Evolutionary conservation across 257 asterid species (phyloP).

Genomic region (Solanum bulbocastanum): DNA sequence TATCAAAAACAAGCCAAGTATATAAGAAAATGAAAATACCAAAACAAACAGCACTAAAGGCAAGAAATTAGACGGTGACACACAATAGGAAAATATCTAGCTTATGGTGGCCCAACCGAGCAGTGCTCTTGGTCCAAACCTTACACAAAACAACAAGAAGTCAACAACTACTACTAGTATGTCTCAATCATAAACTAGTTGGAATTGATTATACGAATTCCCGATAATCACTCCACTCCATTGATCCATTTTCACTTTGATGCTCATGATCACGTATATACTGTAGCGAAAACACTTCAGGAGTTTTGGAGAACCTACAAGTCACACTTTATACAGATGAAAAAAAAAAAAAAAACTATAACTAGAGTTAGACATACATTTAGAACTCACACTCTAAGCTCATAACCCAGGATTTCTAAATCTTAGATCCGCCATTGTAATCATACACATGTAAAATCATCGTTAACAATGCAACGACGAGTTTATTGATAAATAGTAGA

Average conservation of each 20-base stretch:
- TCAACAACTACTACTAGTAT: not conserved
- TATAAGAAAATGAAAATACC: not conserved
- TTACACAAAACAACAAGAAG: not conserved
- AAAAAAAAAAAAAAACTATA: not conserved
- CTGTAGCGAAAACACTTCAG: not conserved
- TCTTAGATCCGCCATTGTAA: not conserved
- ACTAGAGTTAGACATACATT: not conserved
- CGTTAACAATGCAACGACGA: not conserved
- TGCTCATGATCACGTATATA: not conserved
- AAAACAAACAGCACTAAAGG: not conserved
- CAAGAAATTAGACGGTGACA: not conserved
- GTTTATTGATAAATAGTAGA: not conserved
- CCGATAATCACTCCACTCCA: not conserved
- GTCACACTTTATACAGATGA: not conserved
- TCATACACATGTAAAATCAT: not conserved
- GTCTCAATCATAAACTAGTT: not conserved
- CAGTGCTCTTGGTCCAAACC: not conserved
- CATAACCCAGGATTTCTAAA: not conserved
- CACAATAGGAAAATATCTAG: not conserved
- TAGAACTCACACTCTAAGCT: not conserved
- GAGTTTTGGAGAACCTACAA: not conserved
- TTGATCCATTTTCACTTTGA: not conserved
- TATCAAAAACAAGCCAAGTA: conserved; percentile 11
- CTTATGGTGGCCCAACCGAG: not conserved
- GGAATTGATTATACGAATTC: not conserved